Percentiles rank a stretch among this genome's conserved stretches.
These are phyloP conservation scores for Cercospora janseana DNA, from an alignment of 2,329 filamentous ascomycete genomes.

Conservation along the genomic window DNA sequence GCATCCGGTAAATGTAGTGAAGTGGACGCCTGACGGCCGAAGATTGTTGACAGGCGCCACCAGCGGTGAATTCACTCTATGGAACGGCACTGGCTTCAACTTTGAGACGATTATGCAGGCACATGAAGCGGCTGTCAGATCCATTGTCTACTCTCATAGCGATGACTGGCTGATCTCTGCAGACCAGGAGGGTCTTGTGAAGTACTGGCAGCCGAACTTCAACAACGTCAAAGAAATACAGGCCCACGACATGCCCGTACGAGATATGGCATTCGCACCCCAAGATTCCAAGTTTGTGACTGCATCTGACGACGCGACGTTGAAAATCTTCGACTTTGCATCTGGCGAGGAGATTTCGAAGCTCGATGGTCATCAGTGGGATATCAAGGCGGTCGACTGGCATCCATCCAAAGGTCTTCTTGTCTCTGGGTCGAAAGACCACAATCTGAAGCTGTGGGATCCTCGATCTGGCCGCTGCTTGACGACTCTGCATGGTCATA, in stretches of 20 bases:
- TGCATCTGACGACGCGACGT: slow-evolving; percentile 85
- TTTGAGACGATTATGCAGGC: slow-evolving; percentile 99
- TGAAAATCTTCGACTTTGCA: slow-evolving; percentile 97
- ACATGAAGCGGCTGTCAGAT: slow-evolving; percentile 82
- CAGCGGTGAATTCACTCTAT: slow-evolving; percentile 95
- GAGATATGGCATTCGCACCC: slow-evolving; percentile 89
- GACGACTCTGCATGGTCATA: slow-evolving; percentile 92
- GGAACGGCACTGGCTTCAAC: slow-evolving; percentile 99
- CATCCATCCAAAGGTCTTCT: slow-evolving; percentile 91
- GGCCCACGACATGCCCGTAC: slow-evolving; percentile 83
- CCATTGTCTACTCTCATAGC: slow-evolving; percentile 84
- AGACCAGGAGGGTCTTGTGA: slow-evolving; percentile 91
- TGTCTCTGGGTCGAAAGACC: slow-evolving; percentile 95
- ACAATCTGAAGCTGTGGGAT: slow-evolving; percentile 97
- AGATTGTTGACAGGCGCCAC: slow-evolving; percentile 88
- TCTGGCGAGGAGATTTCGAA: slow-evolving; percentile 78
- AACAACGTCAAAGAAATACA: slow-evolving; percentile 96
- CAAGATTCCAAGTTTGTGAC: slow-evolving; percentile 96
- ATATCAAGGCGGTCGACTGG: slow-evolving; percentile 96
- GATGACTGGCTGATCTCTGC: slow-evolving; percentile 96
- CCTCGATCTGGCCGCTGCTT: slow-evolving; percentile 86
- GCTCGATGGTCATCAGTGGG: slow-evolving; percentile 93
- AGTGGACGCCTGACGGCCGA: slow-evolving; percentile 95
- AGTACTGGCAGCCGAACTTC: slow-evolving; percentile 99
- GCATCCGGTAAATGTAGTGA: slow-evolving; percentile 92